Conservation (phyloP, 768 basidiomycete genomes). For the Sarcomyxa edulis region DNA sequence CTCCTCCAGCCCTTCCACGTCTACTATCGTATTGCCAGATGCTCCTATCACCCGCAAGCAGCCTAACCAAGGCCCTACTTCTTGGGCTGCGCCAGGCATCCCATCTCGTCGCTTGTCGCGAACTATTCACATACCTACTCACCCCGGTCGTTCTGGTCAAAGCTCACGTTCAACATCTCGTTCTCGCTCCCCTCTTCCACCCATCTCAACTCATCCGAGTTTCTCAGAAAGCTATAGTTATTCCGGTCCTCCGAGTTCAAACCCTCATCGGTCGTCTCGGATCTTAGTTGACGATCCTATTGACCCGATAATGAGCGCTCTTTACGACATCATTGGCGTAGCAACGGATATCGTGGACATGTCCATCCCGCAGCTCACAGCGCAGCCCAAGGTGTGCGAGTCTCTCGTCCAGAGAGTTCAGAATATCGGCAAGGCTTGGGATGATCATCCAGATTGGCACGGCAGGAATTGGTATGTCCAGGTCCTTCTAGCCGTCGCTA, state of each 20-base stretch:
- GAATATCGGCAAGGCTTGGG: slow-evolving; percentile 91
- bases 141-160: slow-evolving; percentile 64
- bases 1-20: slow-evolving; percentile 56
- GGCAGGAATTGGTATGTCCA: slow-evolving; percentile 98
- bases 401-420: slow-evolving; percentile 88
- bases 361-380: slow-evolving; percentile 79
- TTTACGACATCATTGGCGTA: slow-evolving; percentile 89
- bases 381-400: slow-evolving; percentile 80
- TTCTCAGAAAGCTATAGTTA: slow-evolving; percentile 53
- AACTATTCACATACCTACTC: slow-evolving; percentile 70
- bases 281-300: slow-evolving; percentile 81
- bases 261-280: slow-evolving; percentile 60
- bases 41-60: slow-evolving; percentile 63
- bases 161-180: slow-evolving; percentile 94
- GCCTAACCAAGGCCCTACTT: slow-evolving; percentile 38
- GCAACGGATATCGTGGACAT: slow-evolving; percentile 94
- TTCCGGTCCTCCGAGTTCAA: slow-evolving; percentile 26
- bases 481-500: slow-evolving; percentile 91
- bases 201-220: slow-evolving; percentile 55
- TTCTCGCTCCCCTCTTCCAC: slow-evolving; percentile 88
- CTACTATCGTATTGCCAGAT: slow-evolving; percentile 57
- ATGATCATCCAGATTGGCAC: slow-evolving; percentile 97
- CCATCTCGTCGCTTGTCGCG: slow-evolving; percentile 81
- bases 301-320: slow-evolving; percentile 83
- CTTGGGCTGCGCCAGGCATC: slow-evolving; percentile 51